Conservation (phyloP, 495 filamentous ascomycete genomes). For the Friedmanniomyces simplex region DNA sequence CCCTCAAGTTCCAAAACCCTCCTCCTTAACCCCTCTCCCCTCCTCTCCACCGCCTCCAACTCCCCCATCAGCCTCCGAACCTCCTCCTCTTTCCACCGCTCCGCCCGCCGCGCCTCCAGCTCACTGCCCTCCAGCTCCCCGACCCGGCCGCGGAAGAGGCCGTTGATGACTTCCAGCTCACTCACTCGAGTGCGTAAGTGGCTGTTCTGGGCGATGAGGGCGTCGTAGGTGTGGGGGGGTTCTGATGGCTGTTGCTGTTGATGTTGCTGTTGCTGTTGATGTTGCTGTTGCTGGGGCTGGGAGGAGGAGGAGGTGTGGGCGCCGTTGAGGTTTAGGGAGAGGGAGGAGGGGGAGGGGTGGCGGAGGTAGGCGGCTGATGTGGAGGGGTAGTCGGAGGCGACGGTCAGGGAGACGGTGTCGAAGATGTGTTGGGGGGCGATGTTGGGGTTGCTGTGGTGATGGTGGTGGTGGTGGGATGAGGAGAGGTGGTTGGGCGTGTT, state of each 20-base stretch:
- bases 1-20: too few species aligned
- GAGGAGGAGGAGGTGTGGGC: slow-evolving; percentile 48
- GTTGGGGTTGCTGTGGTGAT: slow-evolving; percentile 34
- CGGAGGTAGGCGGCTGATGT: slow-evolving; percentile 42
- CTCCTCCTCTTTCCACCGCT: slow-evolving; percentile 45
- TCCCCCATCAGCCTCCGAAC: slow-evolving; percentile 48
- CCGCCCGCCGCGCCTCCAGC: slow-evolving; percentile 49
- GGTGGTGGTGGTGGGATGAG: background rate
- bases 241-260: too few species aligned
- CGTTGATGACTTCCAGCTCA: slow-evolving; percentile 93
- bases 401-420: slow-evolving; percentile 58
- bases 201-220: slow-evolving; percentile 28
- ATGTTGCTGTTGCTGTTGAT: background rate
- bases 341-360: slow-evolving; percentile 54
- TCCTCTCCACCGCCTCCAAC: slow-evolving; percentile 28
- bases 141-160: slow-evolving; percentile 81
- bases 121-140: slow-evolving; percentile 76
- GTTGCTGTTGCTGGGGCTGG: slow-evolving; percentile 25
- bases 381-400: slow-evolving; percentile 49
- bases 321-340: slow-evolving; percentile 45
- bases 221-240: slow-evolving; percentile 59
- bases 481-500: slow-evolving; percentile 50
- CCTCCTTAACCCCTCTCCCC: too few species aligned
- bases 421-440: slow-evolving; percentile 71
- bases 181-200: slow-evolving; percentile 27